Percentiles rank a stretch among this genome's conserved stretches.
phyloP scores from a whole-genome alignment of 208 protist species.

The Crithidia thermophila region DNA sequence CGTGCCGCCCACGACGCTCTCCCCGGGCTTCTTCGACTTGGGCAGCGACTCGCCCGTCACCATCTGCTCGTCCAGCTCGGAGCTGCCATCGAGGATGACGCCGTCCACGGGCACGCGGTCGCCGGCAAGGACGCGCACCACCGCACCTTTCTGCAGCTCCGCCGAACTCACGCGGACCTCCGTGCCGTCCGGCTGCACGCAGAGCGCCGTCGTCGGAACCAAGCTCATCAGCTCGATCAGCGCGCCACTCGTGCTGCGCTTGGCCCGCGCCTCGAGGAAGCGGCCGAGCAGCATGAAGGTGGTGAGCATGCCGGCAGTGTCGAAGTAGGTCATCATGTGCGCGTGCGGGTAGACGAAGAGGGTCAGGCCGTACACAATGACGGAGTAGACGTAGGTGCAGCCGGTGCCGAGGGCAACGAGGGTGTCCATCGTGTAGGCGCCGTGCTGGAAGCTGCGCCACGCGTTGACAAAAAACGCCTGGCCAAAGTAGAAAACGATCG shows the following conservation, averaged over 20 bases:
- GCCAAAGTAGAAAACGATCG: constrained; percentile 88
- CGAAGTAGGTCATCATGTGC: constrained; percentile 91
- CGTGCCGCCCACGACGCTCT: constrained; percentile 77
- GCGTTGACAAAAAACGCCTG: constrained; percentile 72
- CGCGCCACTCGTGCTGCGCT: constrained; percentile 90
- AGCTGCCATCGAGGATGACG: constrained; percentile 70
- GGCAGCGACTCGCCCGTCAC: constrained; percentile 94
- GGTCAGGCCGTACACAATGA: constrained; percentile 44
- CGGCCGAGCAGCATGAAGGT: constrained; percentile 97
- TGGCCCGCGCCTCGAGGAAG: constrained; percentile 95
- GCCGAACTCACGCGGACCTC: constrained; percentile 44
- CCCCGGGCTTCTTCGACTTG: constrained; percentile 53
- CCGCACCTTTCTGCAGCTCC: constrained; percentile 43
- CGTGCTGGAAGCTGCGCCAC: constrained; percentile 56
- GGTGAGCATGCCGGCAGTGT: constrained; percentile 95
- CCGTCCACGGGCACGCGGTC: constrained; percentile 95
- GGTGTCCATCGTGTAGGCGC: constrained; percentile 89
- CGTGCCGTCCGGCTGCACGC: constrained; percentile 27
- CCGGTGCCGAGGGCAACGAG: constrained; percentile 83
- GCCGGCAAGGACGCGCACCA: constrained; percentile 89
- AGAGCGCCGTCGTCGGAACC: constrained; percentile 45
- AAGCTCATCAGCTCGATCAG: constrained; percentile 89
- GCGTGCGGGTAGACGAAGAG: constrained; percentile 20
- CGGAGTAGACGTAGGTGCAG: constrained; percentile 78
- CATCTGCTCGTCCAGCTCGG: constrained; percentile 95